Percentiles rank a stretch among this genome's conserved stretches.
Evolutionary conservation across 805 yeast species (phyloP).

Genomic region (Torulaspora delbrueckii): DNA sequence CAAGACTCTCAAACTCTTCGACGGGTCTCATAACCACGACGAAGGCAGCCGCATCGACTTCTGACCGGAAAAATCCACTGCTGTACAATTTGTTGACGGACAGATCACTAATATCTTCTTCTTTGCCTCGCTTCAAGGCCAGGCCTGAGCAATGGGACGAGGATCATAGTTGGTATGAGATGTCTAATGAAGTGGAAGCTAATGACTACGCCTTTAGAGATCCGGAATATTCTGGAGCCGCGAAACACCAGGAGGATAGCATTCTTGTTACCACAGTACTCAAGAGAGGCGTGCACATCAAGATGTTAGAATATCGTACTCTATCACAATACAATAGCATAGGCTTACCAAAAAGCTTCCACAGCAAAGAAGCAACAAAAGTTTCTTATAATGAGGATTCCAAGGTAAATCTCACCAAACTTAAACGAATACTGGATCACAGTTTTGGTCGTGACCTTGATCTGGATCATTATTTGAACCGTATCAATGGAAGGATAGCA

Average conservation of each 20-base stretch:
- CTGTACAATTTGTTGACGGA: conserved; percentile 89
- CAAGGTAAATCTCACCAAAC: conserved; percentile 49
- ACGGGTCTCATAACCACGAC: conserved; percentile 90
- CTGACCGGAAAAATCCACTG: conserved; percentile 63
- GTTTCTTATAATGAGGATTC: background rate
- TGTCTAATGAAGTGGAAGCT: conserved; percentile 7
- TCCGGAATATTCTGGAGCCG: conserved; percentile 1
- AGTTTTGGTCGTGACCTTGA: conserved; percentile 74
- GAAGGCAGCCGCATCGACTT: conserved; percentile 51
- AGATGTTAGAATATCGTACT: conserved; percentile 23
- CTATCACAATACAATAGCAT: conserved; percentile 22
- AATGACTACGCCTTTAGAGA: conserved; percentile 3
- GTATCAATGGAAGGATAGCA: conserved; percentile 66
- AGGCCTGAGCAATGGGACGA: conserved; percentile 16
- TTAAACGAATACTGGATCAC: conserved; percentile 63
- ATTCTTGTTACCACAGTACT: conserved; percentile 61
- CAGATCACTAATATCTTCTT: conserved; percentile 83
- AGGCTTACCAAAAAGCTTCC: conserved; percentile 25
- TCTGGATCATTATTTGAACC: conserved; percentile 54
- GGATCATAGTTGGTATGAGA: conserved; percentile 22
- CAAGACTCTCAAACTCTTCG: conserved; percentile 50
- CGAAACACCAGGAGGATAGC: conserved; percentile 18
- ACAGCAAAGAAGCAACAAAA: background rate
- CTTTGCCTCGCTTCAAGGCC: conserved; percentile 62
- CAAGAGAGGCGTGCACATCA: conserved; percentile 58